Base-by-base conservation (phyloP, 345 rosid genomes). In the Acer saccharum region DNA sequence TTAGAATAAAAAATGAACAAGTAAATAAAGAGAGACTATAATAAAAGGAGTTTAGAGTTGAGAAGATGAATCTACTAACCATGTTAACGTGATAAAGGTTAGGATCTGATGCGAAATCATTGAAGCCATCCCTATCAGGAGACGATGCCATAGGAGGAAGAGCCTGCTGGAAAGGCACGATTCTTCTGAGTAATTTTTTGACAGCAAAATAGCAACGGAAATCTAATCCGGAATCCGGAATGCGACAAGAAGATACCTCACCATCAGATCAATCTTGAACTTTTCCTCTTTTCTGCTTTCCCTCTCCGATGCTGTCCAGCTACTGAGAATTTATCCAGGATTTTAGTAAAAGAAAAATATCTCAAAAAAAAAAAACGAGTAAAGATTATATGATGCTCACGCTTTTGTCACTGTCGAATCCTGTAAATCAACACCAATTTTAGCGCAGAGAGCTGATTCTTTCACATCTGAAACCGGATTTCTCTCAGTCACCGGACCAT, bases 221-320 rank as follows among this genome's bases (percentile, higher is more conserved):
- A 82, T 73, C 80, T 48, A 61, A 82, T 52, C 46, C 18, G 68
- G 73, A 61, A 82, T 52, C 48, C 18, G 64, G 74, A 80, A 58
- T 55, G 68, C 44, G 7, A 69, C 32, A 82, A 73, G 48, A 41
- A 67, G 76, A 73, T 80, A 65, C 78, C 89, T 90, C 88, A 90
- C 94, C 94, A 85, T 90, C 78, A 88, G 83, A 85, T 90, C 88
- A 32, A 86, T 81, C 77, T 85, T 71, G 77, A 82, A 81, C 81
- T 83, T 89, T 77, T 76, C 87, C 41, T 83, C 81, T 48, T 68
- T 68, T 29, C 73, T 72, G 77, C 57, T 66, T 35, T 81, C 81
- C 65, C 18, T 60, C 29, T 69, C 82, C 60, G 68, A 74, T 57
- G 41, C 62, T 1, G 54, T 62, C 20, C 73, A 75, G 3, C 16